phyloP scores from a whole-genome alignment of 148 eudicot genomes.

The Rhododendron williamsianum region DNA sequence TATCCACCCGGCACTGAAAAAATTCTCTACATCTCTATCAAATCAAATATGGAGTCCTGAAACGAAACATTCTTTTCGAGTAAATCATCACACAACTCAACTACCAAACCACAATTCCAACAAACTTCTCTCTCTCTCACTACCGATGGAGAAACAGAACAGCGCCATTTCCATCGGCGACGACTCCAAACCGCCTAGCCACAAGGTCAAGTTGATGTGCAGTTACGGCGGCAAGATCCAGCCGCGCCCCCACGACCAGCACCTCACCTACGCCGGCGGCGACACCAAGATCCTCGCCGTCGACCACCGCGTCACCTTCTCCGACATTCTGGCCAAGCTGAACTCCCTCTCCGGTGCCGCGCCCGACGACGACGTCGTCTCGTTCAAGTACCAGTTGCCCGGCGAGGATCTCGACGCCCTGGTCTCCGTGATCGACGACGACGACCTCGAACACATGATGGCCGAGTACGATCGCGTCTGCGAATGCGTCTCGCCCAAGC shows the following conservation, averaged over 20 bases:
- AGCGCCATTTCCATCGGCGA: neutral
- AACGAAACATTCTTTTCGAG: neutral
- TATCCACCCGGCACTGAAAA: too few relatives aligned
- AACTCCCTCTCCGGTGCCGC: conserved; percentile 14
- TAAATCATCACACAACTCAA: neutral
- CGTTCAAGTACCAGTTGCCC: conserved; percentile 64
- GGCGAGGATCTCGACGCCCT: conserved; percentile 75
- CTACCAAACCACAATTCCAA: neutral
- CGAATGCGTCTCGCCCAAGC: conserved; percentile 39
- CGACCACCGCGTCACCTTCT: conserved; percentile 33
- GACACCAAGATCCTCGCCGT: conserved; percentile 58
- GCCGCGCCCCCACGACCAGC: conserved; percentile 51
- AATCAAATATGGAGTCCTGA: neutral
- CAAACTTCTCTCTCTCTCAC: neutral
- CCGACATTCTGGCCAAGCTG: conserved; percentile 27
- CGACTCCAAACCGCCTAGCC: neutral
- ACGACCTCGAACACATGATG: conserved; percentile 72
- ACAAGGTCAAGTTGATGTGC: conserved; percentile 52
- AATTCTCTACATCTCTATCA: neutral
- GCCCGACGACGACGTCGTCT: neutral
- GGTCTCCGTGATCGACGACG: conserved; percentile 66
- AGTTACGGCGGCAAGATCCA: conserved; percentile 62
- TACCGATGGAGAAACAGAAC: conserved; percentile 2
- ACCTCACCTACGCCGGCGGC: conserved; percentile 57
- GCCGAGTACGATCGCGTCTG: conserved; percentile 51